Evolutionary conservation across 164 flowering plant species (phyloP).

Genomic region (Liriodendron chinense): DNA sequence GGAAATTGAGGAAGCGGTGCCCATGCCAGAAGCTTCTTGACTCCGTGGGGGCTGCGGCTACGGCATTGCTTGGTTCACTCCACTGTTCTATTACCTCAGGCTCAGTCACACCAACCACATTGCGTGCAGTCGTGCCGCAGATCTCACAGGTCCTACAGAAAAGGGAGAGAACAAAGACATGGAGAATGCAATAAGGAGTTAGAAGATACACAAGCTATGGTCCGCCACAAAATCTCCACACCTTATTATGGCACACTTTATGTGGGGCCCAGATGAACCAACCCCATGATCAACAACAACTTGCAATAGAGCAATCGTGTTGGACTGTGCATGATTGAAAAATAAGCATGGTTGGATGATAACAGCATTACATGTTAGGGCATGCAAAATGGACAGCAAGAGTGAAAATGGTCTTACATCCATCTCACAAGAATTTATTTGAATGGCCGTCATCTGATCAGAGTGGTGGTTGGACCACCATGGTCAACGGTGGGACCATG

Average conservation of each 20-base stretch:
- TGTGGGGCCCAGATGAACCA: too few species aligned
- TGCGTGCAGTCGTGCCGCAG: slow-evolving; percentile 70
- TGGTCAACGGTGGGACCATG: neutral
- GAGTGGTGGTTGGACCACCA: too few species aligned
- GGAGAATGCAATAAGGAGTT: neutral
- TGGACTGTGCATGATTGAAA: too few species aligned
- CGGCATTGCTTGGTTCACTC: slow-evolving; percentile 32
- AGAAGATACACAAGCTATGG: neutral
- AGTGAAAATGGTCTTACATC: too few species aligned
- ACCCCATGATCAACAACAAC: too few species aligned
- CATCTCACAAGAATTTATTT: too few species aligned
- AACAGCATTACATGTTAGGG: too few species aligned
- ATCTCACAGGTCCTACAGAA: slow-evolving; percentile 80
- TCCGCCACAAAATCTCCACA: too few species aligned
- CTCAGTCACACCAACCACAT: slow-evolving; percentile 54
- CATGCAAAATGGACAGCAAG: too few species aligned
- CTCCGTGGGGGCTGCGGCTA: slow-evolving; percentile 34
- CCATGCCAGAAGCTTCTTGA: slow-evolving; percentile 70
- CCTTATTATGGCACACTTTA: too few species aligned
- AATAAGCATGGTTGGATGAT: too few species aligned
- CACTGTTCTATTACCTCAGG: slow-evolving; percentile 46
- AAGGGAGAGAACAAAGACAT: neutral
- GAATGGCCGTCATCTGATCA: neutral
- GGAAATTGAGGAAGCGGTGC: slow-evolving; percentile 74
- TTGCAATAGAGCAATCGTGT: too few species aligned